A percentile compares a stretch with the other conserved stretches of the same genome.
These are phyloP conservation scores for Rhodofomes roseus DNA, from an alignment of 1,284 basidiomycete genomes.

Conservation along the genomic window DNA sequence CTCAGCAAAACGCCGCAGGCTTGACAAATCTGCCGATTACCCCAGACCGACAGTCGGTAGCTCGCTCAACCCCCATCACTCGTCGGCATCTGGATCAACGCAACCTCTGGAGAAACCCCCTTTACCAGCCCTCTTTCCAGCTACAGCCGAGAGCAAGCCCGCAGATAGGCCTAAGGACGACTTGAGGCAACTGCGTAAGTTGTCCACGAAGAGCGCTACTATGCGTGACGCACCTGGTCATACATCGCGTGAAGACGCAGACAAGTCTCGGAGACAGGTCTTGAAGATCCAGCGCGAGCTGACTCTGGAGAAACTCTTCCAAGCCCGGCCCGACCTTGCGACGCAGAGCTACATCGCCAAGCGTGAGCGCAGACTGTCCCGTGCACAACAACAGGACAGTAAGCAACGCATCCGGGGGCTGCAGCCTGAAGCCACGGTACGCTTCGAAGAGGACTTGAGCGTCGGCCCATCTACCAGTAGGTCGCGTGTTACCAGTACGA, in stretches of 20 bases:
- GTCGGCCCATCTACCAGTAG: background rate
- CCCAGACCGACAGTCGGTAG: background rate
- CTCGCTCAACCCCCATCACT: background rate
- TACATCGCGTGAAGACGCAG: conserved; percentile 21
- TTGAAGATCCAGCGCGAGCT: conserved; percentile 13
- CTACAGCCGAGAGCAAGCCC: background rate
- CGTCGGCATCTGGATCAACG: background rate
- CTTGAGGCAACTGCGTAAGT: background rate
- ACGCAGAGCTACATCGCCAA: background rate
- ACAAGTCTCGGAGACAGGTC: conserved; percentile 34
- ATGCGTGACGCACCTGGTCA: background rate
- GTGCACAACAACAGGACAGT: background rate
- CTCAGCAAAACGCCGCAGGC: background rate
- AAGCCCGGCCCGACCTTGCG: conserved; percentile 28
- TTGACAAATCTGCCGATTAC: background rate
- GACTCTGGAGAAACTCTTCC: conserved; percentile 25
- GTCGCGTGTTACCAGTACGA: background rate
- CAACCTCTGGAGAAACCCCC: background rate
- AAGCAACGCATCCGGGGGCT: background rate
- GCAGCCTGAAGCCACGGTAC: background rate
- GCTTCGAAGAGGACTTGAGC: background rate
- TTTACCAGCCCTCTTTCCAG: background rate
- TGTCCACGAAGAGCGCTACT: background rate
- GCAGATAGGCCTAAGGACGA: background rate
- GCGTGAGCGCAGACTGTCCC: background rate